These are phyloP conservation scores for Tetracentron sinense DNA, from an alignment of 164 flowering plant species.

Conservation along the genomic window DNA sequence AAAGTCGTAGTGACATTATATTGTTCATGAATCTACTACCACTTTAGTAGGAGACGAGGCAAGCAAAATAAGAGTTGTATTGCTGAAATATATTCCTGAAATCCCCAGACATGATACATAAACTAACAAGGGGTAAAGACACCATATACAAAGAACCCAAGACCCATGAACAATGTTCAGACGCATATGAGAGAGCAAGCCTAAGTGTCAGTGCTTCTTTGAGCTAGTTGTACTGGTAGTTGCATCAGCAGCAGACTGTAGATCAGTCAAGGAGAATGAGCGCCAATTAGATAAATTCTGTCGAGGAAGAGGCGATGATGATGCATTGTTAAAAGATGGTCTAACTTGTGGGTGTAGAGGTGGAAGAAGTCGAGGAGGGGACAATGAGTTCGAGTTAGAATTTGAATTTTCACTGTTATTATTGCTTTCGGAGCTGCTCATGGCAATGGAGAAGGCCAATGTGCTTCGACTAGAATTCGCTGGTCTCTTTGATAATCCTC, in stretches of 20 bases:
- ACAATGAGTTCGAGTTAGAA: too few species aligned
- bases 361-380: slow-evolving; percentile 34
- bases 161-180: too few species aligned
- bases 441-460: slow-evolving; percentile 46
- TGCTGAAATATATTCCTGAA: too few species aligned
- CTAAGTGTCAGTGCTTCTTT: too few species aligned
- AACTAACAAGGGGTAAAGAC: too few species aligned
- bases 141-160: too few species aligned
- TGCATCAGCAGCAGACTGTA: slow-evolving; percentile 26
- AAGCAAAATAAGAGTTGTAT: too few species aligned
- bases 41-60: too few species aligned
- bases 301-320: slow-evolving; percentile 9
- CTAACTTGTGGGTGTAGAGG: slow-evolving; percentile 36
- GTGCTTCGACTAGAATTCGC: slow-evolving; percentile 33
- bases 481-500: slow-evolving; percentile 46
- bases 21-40: too few species aligned
- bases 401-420: slow-evolving; percentile 21
- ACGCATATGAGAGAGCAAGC: too few species aligned
- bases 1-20: too few species aligned
- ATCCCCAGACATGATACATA: too few species aligned
- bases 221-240: slow-evolving; percentile 18
- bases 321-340: slow-evolving; percentile 4
- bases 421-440: slow-evolving; percentile 33
- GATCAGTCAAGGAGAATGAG: slow-evolving; percentile 43
- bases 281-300: slow-evolving; percentile 26